Evolutionary conservation across 257 asterid species (phyloP).

Genomic region (Nicotiana sylvestris): DNA sequence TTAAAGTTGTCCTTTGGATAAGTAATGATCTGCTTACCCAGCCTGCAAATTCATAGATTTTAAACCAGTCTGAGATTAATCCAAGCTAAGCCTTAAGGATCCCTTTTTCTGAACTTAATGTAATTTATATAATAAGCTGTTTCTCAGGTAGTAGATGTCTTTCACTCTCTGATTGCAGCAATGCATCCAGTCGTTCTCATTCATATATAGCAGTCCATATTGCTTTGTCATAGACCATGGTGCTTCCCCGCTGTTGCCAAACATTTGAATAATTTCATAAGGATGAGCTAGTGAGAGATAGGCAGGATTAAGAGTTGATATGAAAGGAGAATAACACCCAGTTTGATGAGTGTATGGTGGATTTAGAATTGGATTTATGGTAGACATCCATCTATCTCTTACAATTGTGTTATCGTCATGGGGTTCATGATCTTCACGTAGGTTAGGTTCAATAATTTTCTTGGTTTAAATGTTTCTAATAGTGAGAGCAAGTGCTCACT

Average conservation of each 20-base stretch:
- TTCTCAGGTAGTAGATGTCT: background rate
- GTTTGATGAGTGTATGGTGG: background rate
- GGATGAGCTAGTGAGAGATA: background rate
- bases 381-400: background rate
- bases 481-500: background rate
- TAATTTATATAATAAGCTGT: background rate
- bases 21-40: background rate
- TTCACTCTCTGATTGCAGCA: background rate
- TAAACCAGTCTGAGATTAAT: slow-evolving; percentile 1
- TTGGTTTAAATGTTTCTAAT: too few species aligned
- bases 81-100: background rate
- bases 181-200: background rate
- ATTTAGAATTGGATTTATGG: background rate
- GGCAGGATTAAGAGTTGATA: background rate
- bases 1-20: background rate
- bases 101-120: background rate
- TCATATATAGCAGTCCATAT: background rate
- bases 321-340: background rate
- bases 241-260: background rate
- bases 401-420: background rate
- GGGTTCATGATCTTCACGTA: background rate
- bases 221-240: background rate
- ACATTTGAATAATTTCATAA: background rate
- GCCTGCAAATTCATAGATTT: background rate
- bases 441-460: background rate